phyloP scores from a whole-genome alignment of 202 grass and related monocot species.

The Elaeis oleifera region DNA sequence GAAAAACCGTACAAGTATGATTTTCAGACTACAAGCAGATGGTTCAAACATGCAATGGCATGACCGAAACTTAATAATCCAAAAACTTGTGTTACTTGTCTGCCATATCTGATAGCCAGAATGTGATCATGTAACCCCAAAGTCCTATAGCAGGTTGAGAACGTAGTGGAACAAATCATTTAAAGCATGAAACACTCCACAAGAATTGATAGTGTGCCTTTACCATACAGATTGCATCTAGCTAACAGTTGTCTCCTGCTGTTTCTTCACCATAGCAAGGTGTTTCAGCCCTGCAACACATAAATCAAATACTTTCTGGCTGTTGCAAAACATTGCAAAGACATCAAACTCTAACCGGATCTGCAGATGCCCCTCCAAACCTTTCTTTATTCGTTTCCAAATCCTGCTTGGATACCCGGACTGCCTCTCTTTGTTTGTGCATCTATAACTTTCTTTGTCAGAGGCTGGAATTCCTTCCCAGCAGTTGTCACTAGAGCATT shows the following conservation, averaged over 20 bases:
- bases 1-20: too few species aligned
- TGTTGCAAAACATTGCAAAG: constrained; percentile 28
- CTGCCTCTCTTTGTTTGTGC: constrained; percentile 7
- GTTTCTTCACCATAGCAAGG: constrained; percentile 29
- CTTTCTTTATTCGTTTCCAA: constrained; percentile 30
- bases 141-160: too few species aligned
- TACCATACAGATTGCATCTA: too few species aligned
- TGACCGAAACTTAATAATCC: too few species aligned
- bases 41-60: too few species aligned
- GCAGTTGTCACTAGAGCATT: not conserved
- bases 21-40: too few species aligned
- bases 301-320: constrained; percentile 19
- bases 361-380: constrained; percentile 20
- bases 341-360: constrained; percentile 11
- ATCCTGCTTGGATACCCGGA: constrained; percentile 14
- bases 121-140: too few species aligned
- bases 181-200: too few species aligned
- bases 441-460: constrained; percentile 15
- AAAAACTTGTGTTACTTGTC: too few species aligned
- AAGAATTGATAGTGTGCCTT: too few species aligned
- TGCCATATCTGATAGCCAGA: too few species aligned
- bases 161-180: too few species aligned
- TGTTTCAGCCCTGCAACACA: constrained; percentile 21
- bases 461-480: not conserved
- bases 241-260: not conserved